These are phyloP conservation scores for Paramecium bursaria DNA, from an alignment of 73 alveolate genomes.

Conservation along the genomic window DNA sequence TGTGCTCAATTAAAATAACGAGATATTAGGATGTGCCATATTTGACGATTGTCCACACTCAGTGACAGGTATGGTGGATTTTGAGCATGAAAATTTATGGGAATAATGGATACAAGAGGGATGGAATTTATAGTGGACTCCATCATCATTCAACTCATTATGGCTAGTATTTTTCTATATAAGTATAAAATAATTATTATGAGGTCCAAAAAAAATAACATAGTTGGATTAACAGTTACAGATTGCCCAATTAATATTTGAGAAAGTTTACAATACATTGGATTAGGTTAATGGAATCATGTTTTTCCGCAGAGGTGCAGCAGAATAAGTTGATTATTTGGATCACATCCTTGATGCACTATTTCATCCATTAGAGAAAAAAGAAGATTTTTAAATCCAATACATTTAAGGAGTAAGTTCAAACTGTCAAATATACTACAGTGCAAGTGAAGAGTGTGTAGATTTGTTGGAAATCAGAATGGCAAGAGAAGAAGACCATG, in stretches of 20 bases:
- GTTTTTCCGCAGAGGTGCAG: slow-evolving; percentile 79
- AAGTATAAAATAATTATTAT: slow-evolving; percentile 1
- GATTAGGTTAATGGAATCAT: slow-evolving; percentile 83
- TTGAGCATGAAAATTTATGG: slow-evolving; percentile 87
- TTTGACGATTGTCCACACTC: slow-evolving; percentile 91
- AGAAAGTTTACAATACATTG: slow-evolving; percentile 85
- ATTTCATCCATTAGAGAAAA: slow-evolving; percentile 9
- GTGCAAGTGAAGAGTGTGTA: slow-evolving; percentile 79
- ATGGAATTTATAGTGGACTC: slow-evolving; percentile 64
- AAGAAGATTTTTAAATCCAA: slow-evolving; percentile 34
- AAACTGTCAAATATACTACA: slow-evolving; percentile 84
- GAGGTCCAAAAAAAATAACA: slow-evolving; percentile 38
- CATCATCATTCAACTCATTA: slow-evolving; percentile 77
- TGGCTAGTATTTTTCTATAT: slow-evolving; percentile 85
- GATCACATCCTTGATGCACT: slow-evolving; percentile 38
- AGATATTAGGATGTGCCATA: slow-evolving; percentile 89
- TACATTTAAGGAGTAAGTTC: slow-evolving; percentile 89
- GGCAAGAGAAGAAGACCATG: slow-evolving; percentile 95
- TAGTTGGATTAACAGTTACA: slow-evolving; percentile 72
- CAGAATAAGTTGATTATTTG: slow-evolving; percentile 47
- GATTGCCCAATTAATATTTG: slow-evolving; percentile 78
- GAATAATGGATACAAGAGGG: slow-evolving; percentile 85
- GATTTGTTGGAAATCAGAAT: slow-evolving; percentile 93
- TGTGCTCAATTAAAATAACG: slow-evolving; percentile 82
- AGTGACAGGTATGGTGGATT: slow-evolving; percentile 79